A percentile compares a stretch with the other conserved stretches of the same genome.
Evolutionary conservation across 768 basidiomycete genomes (phyloP).

Genomic region (Phaffia tasmanica): DNA sequence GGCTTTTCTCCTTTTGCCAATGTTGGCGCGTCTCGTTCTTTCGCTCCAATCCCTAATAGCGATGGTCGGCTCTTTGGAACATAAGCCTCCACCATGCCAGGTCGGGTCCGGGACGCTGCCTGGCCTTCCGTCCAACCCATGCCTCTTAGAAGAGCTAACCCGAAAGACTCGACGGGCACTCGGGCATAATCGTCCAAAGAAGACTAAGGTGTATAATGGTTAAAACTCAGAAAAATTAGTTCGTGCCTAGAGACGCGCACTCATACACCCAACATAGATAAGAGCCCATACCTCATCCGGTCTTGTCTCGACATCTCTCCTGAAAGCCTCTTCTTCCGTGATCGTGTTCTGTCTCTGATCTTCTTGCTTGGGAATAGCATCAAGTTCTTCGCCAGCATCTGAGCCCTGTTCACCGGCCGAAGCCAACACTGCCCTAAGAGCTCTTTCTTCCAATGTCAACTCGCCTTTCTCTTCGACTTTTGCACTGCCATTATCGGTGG

Average conservation of each 20-base stretch:
- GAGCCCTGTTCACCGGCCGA: constrained; percentile 38
- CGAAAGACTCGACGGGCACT: constrained; percentile 84
- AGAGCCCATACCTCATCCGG: constrained; percentile 35
- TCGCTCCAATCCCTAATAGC: constrained; percentile 85
- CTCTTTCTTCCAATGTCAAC: constrained; percentile 58
- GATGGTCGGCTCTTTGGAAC: constrained; percentile 72
- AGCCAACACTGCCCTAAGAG: constrained; percentile 66
- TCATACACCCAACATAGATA: not conserved
- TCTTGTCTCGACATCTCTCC: constrained; percentile 68
- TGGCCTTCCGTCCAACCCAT: constrained; percentile 92
- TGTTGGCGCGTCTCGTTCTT: constrained; percentile 44
- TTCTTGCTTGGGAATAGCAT: constrained; percentile 48
- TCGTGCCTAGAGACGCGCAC: not conserved
- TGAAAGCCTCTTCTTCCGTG: constrained; percentile 72
- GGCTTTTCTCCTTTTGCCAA: constrained; percentile 33
- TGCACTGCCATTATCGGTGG: constrained; percentile 34
- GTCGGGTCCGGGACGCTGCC: constrained; percentile 53
- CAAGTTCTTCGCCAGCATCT: constrained; percentile 41
- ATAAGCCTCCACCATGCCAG: constrained; percentile 63
- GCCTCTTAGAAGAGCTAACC: constrained; percentile 79
- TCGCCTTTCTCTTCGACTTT: constrained; percentile 37
- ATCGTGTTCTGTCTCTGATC: constrained; percentile 40
- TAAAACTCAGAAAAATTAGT: not conserved
- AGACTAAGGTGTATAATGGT: constrained; percentile 38
- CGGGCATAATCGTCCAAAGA: constrained; percentile 77